Evolutionary conservation across 148 eudicot species (phyloP).

Genomic region (Chenopodium album): DNA sequence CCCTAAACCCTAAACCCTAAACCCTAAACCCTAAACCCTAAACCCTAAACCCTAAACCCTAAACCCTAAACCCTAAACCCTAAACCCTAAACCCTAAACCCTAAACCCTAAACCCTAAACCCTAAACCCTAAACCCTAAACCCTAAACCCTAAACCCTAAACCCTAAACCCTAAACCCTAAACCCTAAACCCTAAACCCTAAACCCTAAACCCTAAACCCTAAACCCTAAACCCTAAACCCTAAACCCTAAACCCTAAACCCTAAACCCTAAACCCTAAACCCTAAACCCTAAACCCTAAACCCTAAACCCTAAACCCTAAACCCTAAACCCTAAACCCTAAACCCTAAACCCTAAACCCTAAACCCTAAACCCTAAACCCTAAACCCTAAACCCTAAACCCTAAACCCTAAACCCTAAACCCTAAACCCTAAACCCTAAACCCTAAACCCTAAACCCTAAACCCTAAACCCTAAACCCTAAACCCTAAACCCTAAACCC

Average conservation of each 20-base stretch:
- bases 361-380: constrained; percentile 37
- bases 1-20: constrained; percentile 32
- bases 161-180: constrained; percentile 30
- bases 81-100: constrained; percentile 29
- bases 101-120: constrained; percentile 33
- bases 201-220: constrained; percentile 35
- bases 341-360: constrained; percentile 35
- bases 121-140: constrained; percentile 30
- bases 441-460: constrained; percentile 42
- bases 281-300: constrained; percentile 31
- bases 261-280: constrained; percentile 27
- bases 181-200: too few relatives aligned
- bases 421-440: constrained; percentile 41
- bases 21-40: constrained; percentile 32
- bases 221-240: constrained; percentile 33
- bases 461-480: constrained; percentile 37
- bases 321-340: constrained; percentile 26
- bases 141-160: constrained; percentile 26
- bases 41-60: constrained; percentile 36
- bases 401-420: constrained; percentile 29
- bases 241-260: constrained; percentile 30
- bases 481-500: constrained; percentile 33
- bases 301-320: constrained; percentile 29
- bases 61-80: constrained; percentile 28
- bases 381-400: constrained; percentile 43